Conservation (phyloP, 2,329 filamentous ascomycete genomes). For the Cladosporium sp. region DNA sequence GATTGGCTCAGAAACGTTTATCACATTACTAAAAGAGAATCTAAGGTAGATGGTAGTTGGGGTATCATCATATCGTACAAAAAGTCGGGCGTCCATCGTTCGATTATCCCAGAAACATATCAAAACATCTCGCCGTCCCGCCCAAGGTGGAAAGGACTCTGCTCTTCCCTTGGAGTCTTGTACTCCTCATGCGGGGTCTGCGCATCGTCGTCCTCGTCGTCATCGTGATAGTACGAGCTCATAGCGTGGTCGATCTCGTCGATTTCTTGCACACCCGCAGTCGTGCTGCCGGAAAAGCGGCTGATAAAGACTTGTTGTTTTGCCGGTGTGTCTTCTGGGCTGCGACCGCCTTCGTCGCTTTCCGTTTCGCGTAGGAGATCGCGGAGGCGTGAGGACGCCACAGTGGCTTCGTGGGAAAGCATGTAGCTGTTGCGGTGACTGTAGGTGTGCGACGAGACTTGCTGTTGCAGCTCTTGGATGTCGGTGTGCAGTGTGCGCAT, state of each 20-base stretch:
- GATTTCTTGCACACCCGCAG: constrained; percentile 20
- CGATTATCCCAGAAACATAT: neutral
- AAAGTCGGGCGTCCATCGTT: too few relatives aligned
- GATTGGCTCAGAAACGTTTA: too few relatives aligned
- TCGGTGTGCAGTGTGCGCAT: constrained; percentile 26
- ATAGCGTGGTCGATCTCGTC: constrained; percentile 15
- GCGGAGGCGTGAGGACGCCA: constrained; percentile 17
- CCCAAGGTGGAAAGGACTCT: constrained; percentile 18
- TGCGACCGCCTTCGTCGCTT: constrained; percentile 7
- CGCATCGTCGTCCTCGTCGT: constrained; percentile 17
- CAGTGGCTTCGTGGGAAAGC: constrained; percentile 13
- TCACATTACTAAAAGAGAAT: too few relatives aligned
- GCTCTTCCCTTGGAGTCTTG: constrained; percentile 27
- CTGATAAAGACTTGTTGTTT: neutral
- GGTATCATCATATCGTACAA: too few relatives aligned
- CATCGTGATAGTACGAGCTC: constrained; percentile 1
- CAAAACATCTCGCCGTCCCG: constrained; percentile 22
- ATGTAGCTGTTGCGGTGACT: constrained; percentile 26
- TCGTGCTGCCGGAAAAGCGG: constrained; percentile 10
- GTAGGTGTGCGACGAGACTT: constrained; percentile 21
- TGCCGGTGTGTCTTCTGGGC: constrained; percentile 12
- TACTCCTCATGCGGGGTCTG: constrained; percentile 26
- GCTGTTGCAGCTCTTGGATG: constrained; percentile 29
- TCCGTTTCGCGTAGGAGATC: constrained; percentile 27
- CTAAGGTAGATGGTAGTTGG: too few relatives aligned